Conservation (phyloP, 768 basidiomycete species). For the Tricholoma saponaceum region DNA sequence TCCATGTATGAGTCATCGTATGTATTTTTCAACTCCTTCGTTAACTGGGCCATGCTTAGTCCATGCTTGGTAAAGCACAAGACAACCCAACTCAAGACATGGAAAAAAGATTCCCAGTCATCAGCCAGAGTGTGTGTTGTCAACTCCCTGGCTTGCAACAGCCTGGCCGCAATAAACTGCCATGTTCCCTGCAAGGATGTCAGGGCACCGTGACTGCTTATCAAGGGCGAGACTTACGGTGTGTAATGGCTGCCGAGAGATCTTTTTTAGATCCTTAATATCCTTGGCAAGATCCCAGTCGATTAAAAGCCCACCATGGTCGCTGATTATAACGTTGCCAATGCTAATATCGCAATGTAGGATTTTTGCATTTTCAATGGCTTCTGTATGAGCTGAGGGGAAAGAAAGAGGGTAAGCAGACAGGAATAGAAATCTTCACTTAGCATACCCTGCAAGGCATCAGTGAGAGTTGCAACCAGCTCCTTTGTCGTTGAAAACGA, state of each 20-base stretch:
- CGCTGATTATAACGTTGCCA: constrained; percentile 4
- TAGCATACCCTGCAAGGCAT: background rate
- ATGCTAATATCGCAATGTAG: constrained; percentile 4
- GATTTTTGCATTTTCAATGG: constrained; percentile 4
- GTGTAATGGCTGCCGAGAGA: too few relatives aligned
- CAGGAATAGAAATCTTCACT: background rate
- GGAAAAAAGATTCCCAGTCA: background rate
- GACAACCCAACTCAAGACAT: background rate
- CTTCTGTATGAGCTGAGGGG: background rate
- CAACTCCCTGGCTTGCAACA: too few relatives aligned
- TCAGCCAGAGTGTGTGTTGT: background rate
- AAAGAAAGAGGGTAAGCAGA: background rate
- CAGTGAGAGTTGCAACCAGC: background rate
- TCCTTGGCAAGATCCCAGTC: too few relatives aligned
- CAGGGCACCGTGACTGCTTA: too few relatives aligned
- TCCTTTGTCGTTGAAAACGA: background rate
- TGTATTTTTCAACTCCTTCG: background rate
- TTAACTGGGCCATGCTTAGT: background rate
- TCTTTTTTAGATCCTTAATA: too few relatives aligned
- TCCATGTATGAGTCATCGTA: background rate
- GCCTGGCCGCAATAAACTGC: too few relatives aligned
- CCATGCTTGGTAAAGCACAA: background rate
- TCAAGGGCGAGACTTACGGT: too few relatives aligned
- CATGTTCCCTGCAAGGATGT: background rate
- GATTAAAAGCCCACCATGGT: too few relatives aligned